Conservation (phyloP, 2,329 filamentous ascomycete species). For the Juglanconis sp. region DNA sequence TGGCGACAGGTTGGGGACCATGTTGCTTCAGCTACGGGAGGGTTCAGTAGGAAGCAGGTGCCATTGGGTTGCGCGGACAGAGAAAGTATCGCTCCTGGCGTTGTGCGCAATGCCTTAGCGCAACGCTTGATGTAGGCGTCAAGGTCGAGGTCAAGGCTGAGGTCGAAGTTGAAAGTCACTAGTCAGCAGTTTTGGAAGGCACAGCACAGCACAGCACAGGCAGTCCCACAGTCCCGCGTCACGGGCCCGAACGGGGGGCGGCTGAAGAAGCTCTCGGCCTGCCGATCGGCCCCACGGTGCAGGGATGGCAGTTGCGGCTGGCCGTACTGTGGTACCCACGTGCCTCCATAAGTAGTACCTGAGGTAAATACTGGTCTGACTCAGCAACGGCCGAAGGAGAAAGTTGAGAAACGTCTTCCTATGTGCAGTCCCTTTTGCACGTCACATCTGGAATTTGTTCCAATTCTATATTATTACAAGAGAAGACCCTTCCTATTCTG, state of each 20-base stretch:
- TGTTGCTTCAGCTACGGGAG: slow-evolving; percentile 11
- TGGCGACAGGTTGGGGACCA: slow-evolving; percentile 17
- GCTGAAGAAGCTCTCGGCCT: not conserved
- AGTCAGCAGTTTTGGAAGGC: not conserved
- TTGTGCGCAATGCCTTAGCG: not conserved
- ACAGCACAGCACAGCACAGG: not conserved
- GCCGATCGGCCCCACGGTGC: not conserved
- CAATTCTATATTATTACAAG: no score
- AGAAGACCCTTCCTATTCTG: no score
- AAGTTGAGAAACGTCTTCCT: no score
- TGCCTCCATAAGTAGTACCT: no score
- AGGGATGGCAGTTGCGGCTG: not conserved
- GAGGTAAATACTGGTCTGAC: no score
- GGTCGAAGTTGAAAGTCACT: no score
- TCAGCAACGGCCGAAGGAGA: no score
- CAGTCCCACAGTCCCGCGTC: not conserved
- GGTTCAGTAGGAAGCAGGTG: not conserved
- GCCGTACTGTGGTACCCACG: no score
- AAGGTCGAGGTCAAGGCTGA: not conserved
- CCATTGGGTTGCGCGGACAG: not conserved
- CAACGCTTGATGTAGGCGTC: not conserved
- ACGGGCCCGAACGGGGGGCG: not conserved
- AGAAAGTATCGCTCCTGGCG: not conserved
- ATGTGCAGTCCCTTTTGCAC: no score
- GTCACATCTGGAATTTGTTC: no score